Conservation (phyloP, 2,329 filamentous ascomycete species). For the Cladorrhinum sp. region DNA sequence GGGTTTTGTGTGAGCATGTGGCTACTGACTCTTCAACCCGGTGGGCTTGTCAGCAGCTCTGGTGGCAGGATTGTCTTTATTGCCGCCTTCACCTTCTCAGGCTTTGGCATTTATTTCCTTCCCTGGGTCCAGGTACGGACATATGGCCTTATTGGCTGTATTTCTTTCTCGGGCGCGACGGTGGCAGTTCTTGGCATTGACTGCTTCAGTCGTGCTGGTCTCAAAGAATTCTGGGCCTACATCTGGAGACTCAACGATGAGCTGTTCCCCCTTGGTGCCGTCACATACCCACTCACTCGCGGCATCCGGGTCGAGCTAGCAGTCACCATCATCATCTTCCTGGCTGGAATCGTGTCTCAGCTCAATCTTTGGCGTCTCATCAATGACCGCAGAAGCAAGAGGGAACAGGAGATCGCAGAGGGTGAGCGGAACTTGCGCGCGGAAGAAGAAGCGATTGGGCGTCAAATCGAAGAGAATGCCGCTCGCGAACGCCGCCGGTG, state of each 20-base stretch:
- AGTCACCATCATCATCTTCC: constrained; percentile 68
- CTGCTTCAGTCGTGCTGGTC: constrained; percentile 81
- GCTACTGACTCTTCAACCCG: constrained; percentile 74
- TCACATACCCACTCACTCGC: constrained; percentile 80
- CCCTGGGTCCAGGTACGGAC: constrained; percentile 63
- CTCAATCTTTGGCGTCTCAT: constrained; percentile 82
- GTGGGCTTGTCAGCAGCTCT: constrained; percentile 65
- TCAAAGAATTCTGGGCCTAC: constrained; percentile 96
- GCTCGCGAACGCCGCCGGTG: constrained; percentile 64
- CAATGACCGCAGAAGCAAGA: constrained; percentile 56
- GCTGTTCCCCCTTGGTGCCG: constrained; percentile 72
- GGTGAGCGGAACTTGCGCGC: constrained; percentile 53
- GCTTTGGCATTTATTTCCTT: constrained; percentile 74
- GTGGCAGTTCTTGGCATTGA: constrained; percentile 80
- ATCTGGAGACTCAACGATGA: constrained; percentile 79
- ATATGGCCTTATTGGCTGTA: constrained; percentile 72
- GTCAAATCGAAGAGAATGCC: constrained; percentile 61
- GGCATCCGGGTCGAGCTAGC: constrained; percentile 85
- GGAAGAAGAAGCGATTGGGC: constrained; percentile 69
- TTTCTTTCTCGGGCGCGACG: constrained; percentile 80
- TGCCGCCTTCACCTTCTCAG: constrained; percentile 62
- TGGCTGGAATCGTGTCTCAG: constrained; percentile 79
- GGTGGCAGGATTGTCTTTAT: constrained; percentile 73
- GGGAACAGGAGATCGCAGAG: constrained; percentile 48
- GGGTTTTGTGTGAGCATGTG: constrained; percentile 89